Evolutionary conservation across 768 basidiomycete genomes (phyloP).

Genomic region (Boletales sp.): DNA sequence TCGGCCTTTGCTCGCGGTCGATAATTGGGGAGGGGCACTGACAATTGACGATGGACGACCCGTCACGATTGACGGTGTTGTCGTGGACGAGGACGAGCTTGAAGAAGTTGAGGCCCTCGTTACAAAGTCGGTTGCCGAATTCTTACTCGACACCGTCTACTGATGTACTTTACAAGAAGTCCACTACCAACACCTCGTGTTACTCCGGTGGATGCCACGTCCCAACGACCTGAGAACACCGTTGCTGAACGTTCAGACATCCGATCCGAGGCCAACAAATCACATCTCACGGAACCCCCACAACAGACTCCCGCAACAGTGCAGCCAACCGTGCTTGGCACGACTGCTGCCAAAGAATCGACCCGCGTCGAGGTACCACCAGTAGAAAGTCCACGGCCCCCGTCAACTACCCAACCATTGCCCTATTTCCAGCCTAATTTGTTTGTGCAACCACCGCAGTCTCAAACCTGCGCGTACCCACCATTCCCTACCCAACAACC

Average conservation of each 20-base stretch:
- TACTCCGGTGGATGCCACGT: slow-evolving; percentile 41
- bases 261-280: background rate
- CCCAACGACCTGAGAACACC: slow-evolving; percentile 10
- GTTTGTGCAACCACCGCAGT: slow-evolving; percentile 15
- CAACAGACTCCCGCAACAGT: background rate
- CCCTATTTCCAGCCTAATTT: slow-evolving; percentile 10
- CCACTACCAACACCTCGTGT: slow-evolving; percentile 59
- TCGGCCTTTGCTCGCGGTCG: slow-evolving; percentile 42
- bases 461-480: slow-evolving; percentile 16
- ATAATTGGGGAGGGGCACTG: slow-evolving; percentile 50
- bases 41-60: slow-evolving; percentile 32
- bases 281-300: background rate
- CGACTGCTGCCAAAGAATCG: slow-evolving; percentile 3
- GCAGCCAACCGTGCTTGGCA: background rate
- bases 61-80: slow-evolving; percentile 30
- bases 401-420: slow-evolving; percentile 6
- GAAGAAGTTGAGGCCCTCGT: slow-evolving; percentile 36
- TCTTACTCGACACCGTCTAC: slow-evolving; percentile 7
- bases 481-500: slow-evolving; percentile 15
- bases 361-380: background rate
- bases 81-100: slow-evolving; percentile 35
- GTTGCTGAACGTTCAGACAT: background rate
- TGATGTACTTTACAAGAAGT: slow-evolving; percentile 42
- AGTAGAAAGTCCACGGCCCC: slow-evolving; percentile 3
- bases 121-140: slow-evolving; percentile 41